These are phyloP conservation scores for Fragaria vesca DNA, from an alignment of 306 rosid genomes.

Conservation along the genomic window DNA sequence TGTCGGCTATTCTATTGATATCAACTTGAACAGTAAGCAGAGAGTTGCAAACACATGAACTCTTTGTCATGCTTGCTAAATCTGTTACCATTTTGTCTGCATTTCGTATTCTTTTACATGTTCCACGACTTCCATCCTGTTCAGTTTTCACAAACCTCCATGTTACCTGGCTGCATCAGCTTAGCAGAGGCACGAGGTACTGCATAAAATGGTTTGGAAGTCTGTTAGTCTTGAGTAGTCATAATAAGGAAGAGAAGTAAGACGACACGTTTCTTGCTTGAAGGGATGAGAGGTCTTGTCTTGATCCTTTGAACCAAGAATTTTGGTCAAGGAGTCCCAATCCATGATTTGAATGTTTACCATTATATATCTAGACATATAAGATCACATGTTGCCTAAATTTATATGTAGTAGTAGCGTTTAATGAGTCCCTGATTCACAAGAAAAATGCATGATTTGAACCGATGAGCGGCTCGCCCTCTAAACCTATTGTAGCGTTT, in stretches of 20 bases:
- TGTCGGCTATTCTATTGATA: neutral
- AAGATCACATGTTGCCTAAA: too few species aligned
- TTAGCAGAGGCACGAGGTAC: neutral
- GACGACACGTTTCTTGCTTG: neutral
- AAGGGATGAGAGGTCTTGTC: conserved; percentile 5
- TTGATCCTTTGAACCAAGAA: neutral
- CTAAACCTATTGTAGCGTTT: too few species aligned
- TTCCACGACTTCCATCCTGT: neutral
- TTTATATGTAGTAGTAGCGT: too few species aligned
- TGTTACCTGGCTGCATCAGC: conserved; percentile 14
- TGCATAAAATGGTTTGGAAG: neutral
- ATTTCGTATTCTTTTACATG: neutral
- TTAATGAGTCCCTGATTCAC: too few species aligned
- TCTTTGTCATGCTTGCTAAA: neutral
- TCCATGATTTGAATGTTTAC: neutral
- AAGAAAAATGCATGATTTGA: too few species aligned
- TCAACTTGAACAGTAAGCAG: neutral
- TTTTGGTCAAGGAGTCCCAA: conserved; percentile 12
- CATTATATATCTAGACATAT: neutral
- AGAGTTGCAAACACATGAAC: neutral
- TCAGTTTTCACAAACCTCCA: neutral
- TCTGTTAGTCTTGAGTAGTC: neutral
- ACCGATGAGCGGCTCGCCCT: too few species aligned
- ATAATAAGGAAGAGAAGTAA: neutral
- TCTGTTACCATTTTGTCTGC: neutral